Base-by-base conservation (phyloP, 2,329 filamentous ascomycete genomes). In the Penicillium sp. region DNA sequence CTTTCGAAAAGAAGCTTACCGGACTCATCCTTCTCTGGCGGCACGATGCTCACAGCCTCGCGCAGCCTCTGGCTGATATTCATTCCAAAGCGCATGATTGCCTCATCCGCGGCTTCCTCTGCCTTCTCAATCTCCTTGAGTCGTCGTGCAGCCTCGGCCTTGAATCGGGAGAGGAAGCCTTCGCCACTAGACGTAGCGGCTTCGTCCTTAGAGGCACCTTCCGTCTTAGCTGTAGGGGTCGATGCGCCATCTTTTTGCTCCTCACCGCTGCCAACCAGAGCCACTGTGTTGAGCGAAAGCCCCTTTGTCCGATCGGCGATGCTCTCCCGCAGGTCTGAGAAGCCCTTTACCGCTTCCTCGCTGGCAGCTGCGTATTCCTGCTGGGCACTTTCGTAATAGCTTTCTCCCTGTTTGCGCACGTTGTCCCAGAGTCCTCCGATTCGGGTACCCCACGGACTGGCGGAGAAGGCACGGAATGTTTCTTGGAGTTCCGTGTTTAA, bases 71-170 rank as follows among this genome's bases (percentile, higher is more conserved):
- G 84, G 25, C 86, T 77, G 32, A 98, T 80, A 54, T 92, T 95
- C 41, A 80, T 80, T 14, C 92, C 92, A 56, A 96, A 95, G 50
- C 86, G 85, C 51, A 96, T 70, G 7, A 98, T 77, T 0, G 92
- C 92, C 64, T 96, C 92, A 61, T 98, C 92, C 6, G 92, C 92
- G 3, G 90, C 90, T 59, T 96, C 90, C 65, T 98, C 92, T 9
- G 90, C 92, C 52, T 80, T 79, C 59, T 95, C 85, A 13, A 96
- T 81, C 42, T 95, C 87, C 57, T 86, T 92, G 42, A 96, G 70
- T 32, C 87, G 79, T 65, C 87, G 88, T 16, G 85, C 73, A 3
- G 88, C 88, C 66, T 93, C 85, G 13, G 72, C 67, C 40, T 80
- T 79, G 60, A 96, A 78, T 30, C 84, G 78, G 4, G 83, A 79